Base-by-base conservation (phyloP, 805 yeast species). In the Komagataella pseudopastoris region DNA sequence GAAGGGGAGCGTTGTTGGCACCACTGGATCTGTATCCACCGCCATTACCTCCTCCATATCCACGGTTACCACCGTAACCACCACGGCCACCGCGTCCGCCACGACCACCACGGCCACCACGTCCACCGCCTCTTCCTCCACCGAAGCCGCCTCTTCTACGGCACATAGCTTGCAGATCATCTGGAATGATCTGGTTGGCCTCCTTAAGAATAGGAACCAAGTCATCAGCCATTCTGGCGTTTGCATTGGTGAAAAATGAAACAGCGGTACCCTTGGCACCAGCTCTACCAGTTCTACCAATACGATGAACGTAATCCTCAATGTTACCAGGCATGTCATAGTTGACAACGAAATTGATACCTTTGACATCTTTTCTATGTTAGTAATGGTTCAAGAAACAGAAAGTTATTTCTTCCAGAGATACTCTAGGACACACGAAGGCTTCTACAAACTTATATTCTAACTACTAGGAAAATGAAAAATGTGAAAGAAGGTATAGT, bases 271-370 rank as follows among this genome's bases (percentile, higher is more conserved):
- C 99, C 56, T 77, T 76, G 56, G 89, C 83, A 69, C 98, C 98
- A 59, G 97, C 99, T 80, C 99, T 88, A 69, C 99, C 99, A 58
- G 99, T 90, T 81, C 97, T 90, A 71, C 99, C 99, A 65, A 91
- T 93, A 75, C 99, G 83, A 71, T 91, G 99, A 56, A 91, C 97
- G 69, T 91, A 91, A 74, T 93, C 98, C 77, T 93, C 99, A 66
- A 90, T 88, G 73, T 91, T 91, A 71, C 88, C 89, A 65, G 99
- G 98, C 90, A 91, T 91, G 70, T 91, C 98, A 65, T 78, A 88
- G 81, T 93, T 93, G 68, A 93, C 78, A 55, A 93, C 99, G 63
- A 75, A 82, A 61, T 90, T 85, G 67, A 93, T 88, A 69, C 97
- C 99, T 77, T 93, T 93, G 71, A 93, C 99, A 74, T 93, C 99